Conservation (phyloP, 1,284 basidiomycete species). For the Ustilago esculenta region DNA sequence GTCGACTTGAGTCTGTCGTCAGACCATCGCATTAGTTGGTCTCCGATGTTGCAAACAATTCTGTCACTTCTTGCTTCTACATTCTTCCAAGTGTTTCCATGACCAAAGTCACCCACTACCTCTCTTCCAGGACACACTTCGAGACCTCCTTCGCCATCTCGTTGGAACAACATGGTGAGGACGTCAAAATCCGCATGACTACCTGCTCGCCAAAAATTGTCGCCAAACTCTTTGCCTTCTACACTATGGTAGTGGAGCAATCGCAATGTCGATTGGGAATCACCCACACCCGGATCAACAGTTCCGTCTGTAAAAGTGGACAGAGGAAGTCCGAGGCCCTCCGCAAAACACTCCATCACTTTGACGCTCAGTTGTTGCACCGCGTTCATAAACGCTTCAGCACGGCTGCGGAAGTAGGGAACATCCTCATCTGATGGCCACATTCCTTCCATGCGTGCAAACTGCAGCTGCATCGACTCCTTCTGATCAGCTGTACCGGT, state of each 20-base stretch:
- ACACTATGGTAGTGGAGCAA: conserved; percentile 73
- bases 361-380: conserved; percentile 72
- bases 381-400: conserved; percentile 71
- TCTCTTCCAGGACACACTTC: conserved; percentile 71
- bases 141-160: conserved; percentile 72
- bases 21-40: conserved; percentile 75
- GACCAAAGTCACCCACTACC: conserved; percentile 70
- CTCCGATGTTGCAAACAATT: conserved; percentile 74
- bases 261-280: conserved; percentile 73
- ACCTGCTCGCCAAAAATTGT: conserved; percentile 70
- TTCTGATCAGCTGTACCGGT: conserved; percentile 69
- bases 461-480: conserved; percentile 70
- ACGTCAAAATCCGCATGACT: conserved; percentile 74
- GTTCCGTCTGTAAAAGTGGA: conserved; percentile 67
- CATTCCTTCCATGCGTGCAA: conserved; percentile 67
- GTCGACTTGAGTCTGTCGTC: conserved; percentile 75
- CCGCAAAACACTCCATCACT: conserved; percentile 67
- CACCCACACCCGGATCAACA: conserved; percentile 48
- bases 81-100: conserved; percentile 71
- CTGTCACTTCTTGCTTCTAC: conserved; percentile 69
- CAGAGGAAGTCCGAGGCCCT: conserved; percentile 70
- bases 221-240: conserved; percentile 64
- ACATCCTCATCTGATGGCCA: conserved; percentile 73
- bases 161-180: conserved; percentile 74
- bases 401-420: conserved; percentile 72